Evolutionary conservation across 2,329 filamentous ascomycete species (phyloP).

Genomic region (Truncatella angustata): DNA sequence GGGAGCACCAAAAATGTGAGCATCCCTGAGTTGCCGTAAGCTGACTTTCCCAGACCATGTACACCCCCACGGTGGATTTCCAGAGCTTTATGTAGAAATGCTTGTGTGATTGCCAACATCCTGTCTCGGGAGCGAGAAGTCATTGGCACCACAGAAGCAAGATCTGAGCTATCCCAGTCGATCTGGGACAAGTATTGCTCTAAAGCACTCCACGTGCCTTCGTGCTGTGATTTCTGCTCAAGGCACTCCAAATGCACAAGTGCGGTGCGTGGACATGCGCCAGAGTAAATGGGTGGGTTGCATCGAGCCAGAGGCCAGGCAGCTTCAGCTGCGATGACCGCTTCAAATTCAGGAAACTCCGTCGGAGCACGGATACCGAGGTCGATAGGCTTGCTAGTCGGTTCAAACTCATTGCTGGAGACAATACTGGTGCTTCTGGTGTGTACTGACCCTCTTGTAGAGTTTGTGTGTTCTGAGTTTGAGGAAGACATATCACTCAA

Average conservation of each 20-base stretch:
- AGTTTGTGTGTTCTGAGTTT: constrained; percentile 41
- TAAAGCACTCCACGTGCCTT: constrained; percentile 44
- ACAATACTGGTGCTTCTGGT: constrained; percentile 48
- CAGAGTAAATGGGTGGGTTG: constrained; percentile 43
- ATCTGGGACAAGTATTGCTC: constrained; percentile 39
- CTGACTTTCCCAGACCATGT: constrained; percentile 36
- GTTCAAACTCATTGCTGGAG: constrained; percentile 38
- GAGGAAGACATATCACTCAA: constrained; percentile 38
- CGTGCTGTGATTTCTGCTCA: constrained; percentile 47
- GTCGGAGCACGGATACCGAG: constrained; percentile 23
- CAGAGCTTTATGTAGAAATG: constrained; percentile 67
- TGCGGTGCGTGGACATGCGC: constrained; percentile 46
- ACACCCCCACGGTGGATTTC: constrained; percentile 61
- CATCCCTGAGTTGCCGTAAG: constrained; percentile 44
- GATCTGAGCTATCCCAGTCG: constrained; percentile 33
- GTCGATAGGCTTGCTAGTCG: constrained; percentile 28
- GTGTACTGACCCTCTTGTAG: constrained; percentile 42
- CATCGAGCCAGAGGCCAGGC: constrained; percentile 52
- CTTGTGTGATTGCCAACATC: constrained; percentile 69
- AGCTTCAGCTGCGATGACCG: constrained; percentile 45
- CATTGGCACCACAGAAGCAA: constrained; percentile 43
- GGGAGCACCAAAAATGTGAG: constrained; percentile 66
- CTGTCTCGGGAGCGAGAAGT: constrained; percentile 58
- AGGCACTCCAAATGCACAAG: constrained; percentile 51
- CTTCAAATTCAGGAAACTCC: constrained; percentile 43